Conservation (phyloP, 2,329 filamentous ascomycete species). For the Cladosporium cucumerinum region DNA sequence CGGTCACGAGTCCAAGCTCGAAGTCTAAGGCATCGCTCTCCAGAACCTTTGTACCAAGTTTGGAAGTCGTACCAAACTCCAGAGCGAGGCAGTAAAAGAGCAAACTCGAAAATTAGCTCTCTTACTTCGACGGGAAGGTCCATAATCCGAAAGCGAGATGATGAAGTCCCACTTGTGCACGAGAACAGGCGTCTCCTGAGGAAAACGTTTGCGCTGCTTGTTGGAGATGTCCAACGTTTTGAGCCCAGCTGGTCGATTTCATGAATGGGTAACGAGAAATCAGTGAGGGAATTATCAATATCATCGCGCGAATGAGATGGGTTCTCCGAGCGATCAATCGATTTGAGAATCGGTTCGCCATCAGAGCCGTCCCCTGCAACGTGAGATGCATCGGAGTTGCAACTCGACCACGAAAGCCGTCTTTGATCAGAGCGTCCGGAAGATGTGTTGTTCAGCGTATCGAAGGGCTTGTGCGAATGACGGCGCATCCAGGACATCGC, state of each 20-base stretch:
- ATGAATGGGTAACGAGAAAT: not conserved
- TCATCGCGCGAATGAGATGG: not conserved
- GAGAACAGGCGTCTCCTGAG: not conserved
- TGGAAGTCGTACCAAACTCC: constrained; percentile 1
- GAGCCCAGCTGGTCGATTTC: not conserved
- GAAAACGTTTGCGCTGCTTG: not conserved
- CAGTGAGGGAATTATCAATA: not conserved
- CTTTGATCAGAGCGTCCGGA: not conserved
- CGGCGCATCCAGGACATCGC: not conserved
- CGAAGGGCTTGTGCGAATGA: not conserved
- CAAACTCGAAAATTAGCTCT: constrained; percentile 1
- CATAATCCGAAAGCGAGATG: constrained; percentile 5
- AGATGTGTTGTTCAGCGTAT: not conserved
- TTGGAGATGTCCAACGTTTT: not conserved
- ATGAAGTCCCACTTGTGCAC: not conserved
- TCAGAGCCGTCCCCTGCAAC: not conserved
- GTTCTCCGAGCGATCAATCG: not conserved
- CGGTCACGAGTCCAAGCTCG: not conserved
- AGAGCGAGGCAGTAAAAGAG: not conserved
- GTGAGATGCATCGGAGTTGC: not conserved
- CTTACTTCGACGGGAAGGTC: constrained; percentile 11
- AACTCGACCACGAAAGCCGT: not conserved
- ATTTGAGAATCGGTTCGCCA: not conserved
- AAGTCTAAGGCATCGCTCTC: not conserved
- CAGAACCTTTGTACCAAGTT: too few relatives aligned